These are phyloP conservation scores for Amanita pallidorosea DNA, from an alignment of 768 basidiomycete species.

Conservation along the genomic window DNA sequence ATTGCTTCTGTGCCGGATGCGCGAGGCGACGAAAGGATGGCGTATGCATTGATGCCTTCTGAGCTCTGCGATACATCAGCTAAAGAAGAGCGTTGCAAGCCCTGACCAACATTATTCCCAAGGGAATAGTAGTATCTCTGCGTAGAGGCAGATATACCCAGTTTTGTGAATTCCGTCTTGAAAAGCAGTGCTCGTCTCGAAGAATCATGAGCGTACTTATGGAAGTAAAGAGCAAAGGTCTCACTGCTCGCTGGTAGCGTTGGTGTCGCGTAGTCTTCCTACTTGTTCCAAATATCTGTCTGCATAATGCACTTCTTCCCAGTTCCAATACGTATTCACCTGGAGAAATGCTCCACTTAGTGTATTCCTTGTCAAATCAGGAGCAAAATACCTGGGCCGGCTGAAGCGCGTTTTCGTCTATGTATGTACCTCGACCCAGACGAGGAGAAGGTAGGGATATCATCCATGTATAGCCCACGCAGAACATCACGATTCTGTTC, in stretches of 20 bases:
- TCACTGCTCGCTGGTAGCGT: constrained; percentile 66
- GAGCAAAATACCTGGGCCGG: constrained; percentile 63
- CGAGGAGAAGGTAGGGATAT: constrained; percentile 57
- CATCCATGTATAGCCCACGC: constrained; percentile 76
- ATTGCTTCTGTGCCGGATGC: constrained; percentile 92
- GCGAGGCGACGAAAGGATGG: constrained; percentile 72
- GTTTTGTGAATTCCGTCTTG: constrained; percentile 52
- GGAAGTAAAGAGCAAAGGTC: constrained; percentile 14
- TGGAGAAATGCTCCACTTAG: constrained; percentile 17
- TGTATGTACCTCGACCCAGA: constrained; percentile 63
- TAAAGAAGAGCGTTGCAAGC: not conserved
- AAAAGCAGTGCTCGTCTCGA: constrained; percentile 58
- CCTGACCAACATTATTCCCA: constrained; percentile 36
- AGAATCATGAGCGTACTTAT: not conserved
- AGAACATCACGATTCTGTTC: constrained; percentile 44
- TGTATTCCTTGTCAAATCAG: not conserved
- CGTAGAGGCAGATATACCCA: constrained; percentile 60
- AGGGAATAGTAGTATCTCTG: constrained; percentile 58
- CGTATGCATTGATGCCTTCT: constrained; percentile 75
- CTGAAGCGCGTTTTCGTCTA: constrained; percentile 94
- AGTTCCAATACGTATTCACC: constrained; percentile 89
- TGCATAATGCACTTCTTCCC: constrained; percentile 79
- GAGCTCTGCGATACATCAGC: constrained; percentile 26
- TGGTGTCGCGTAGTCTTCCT: constrained; percentile 48
- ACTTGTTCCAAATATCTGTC: constrained; percentile 71